phyloP scores from a whole-genome alignment of 768 basidiomycete genomes.

The Gloeopeniophorella convolvens region DNA sequence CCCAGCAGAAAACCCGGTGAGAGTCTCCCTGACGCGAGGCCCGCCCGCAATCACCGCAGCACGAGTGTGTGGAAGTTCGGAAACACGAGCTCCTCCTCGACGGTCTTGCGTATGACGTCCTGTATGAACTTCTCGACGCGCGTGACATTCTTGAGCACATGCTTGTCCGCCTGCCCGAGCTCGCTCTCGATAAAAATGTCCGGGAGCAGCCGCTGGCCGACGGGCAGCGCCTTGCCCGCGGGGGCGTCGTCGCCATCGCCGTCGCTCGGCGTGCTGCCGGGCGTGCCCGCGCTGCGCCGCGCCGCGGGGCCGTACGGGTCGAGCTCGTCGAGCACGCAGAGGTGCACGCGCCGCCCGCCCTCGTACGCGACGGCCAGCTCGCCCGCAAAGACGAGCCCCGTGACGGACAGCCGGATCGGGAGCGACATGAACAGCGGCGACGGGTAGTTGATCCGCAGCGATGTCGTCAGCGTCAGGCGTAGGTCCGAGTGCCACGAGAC shows the following conservation, averaged over 20 bases:
- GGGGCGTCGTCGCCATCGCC: constrained; percentile 49
- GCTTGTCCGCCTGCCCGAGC: constrained; percentile 93
- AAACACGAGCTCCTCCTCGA: constrained; percentile 95
- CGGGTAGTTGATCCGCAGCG: constrained; percentile 94
- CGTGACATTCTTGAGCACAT: constrained; percentile 92
- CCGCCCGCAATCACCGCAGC: constrained; percentile 21
- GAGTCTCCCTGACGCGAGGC: too few relatives aligned
- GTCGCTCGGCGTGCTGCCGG: constrained; percentile 52
- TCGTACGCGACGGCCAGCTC: constrained; percentile 91
- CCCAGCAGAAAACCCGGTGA: too few relatives aligned
- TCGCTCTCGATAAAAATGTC: constrained; percentile 92
- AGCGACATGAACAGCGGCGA: constrained; percentile 95
- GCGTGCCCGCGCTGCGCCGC: constrained; percentile 28
- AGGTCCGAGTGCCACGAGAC: constrained; percentile 85
- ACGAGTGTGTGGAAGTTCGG: constrained; percentile 83
- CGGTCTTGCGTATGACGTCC: constrained; percentile 88
- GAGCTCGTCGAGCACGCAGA: constrained; percentile 83
- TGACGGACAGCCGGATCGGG: constrained; percentile 90
- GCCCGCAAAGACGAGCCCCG: constrained; percentile 78
- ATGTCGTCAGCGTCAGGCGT: constrained; percentile 83
- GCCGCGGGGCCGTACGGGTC: constrained; percentile 76
- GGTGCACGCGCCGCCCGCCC: constrained; percentile 74
- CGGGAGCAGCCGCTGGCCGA: constrained; percentile 79
- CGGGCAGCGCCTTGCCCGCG: constrained; percentile 60
- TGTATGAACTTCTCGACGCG: constrained; percentile 94